Conservation (phyloP, 805 yeast genomes). For the Starmerella bombi region DNA sequence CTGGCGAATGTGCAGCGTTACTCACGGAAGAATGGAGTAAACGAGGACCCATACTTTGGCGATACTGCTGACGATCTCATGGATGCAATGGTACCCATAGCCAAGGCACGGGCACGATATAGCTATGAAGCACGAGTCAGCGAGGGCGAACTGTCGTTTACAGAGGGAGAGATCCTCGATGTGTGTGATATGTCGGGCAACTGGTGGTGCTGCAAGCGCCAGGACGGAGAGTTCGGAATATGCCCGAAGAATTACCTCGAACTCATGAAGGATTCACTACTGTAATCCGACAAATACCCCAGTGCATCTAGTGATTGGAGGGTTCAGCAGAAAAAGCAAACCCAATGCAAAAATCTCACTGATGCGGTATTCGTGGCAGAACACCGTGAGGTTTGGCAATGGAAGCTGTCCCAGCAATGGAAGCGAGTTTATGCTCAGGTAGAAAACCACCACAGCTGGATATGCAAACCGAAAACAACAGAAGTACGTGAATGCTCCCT, state of each 20-base stretch:
- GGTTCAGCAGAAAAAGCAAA: too few relatives aligned
- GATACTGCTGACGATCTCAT: constrained; percentile 4
- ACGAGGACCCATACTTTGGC: constrained; percentile 49
- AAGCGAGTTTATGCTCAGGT: too few relatives aligned
- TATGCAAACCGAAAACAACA: too few relatives aligned
- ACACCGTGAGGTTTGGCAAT: too few relatives aligned
- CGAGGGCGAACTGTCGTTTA: constrained; percentile 83
- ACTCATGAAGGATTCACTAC: constrained; percentile 26
- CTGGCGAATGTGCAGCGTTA: not conserved
- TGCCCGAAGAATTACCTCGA: constrained; percentile 92
- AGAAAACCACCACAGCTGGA: too few relatives aligned
- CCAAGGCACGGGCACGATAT: constrained; percentile 71
- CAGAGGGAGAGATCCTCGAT: constrained; percentile 79
- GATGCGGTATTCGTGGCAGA: too few relatives aligned
- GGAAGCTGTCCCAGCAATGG: too few relatives aligned
- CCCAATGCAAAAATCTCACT: too few relatives aligned
- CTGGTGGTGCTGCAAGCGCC: constrained; percentile 96
- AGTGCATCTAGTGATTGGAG: too few relatives aligned
- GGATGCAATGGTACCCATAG: constrained; percentile 5
- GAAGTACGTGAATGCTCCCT: too few relatives aligned
- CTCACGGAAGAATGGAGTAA: constrained; percentile 3
- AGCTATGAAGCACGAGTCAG: constrained; percentile 81
- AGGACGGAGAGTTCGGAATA: constrained; percentile 86
- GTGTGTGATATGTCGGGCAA: constrained; percentile 89
- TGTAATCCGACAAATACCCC: not conserved